A percentile compares a stretch with the other conserved stretches of the same genome.
These are phyloP conservation scores for Phaeosphaeriaceae sp. DNA, from an alignment of 2,329 filamentous ascomycete species.

Conservation along the genomic window DNA sequence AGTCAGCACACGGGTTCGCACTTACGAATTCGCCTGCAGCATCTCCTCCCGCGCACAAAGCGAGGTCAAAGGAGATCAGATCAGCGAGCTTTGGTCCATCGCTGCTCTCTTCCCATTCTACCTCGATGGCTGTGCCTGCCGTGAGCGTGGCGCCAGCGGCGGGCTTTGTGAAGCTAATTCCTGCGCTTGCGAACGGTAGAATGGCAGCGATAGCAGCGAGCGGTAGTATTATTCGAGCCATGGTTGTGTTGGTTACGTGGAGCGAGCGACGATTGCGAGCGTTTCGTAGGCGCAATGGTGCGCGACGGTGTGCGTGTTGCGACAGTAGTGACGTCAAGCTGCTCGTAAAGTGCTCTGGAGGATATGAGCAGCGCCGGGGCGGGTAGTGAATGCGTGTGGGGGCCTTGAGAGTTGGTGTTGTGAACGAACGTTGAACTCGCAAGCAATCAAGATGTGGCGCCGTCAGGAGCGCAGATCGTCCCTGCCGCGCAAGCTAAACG, in stretches of 20 bases:
- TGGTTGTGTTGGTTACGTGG: slow-evolving; percentile 24
- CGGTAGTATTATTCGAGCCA: slow-evolving; percentile 36
- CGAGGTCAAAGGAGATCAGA: slow-evolving; percentile 63
- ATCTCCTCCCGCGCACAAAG: slow-evolving; percentile 68
- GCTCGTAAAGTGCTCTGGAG: not conserved
- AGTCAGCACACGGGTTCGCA: not conserved
- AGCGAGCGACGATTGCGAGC: slow-evolving; percentile 23
- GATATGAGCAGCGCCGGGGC: slow-evolving; percentile 1
- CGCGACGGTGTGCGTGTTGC: not conserved
- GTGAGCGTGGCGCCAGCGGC: slow-evolving; percentile 58
- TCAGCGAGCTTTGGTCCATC: slow-evolving; percentile 57
- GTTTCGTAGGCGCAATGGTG: slow-evolving; percentile 4
- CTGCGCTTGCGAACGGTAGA: slow-evolving; percentile 55
- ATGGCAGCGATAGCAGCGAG: slow-evolving; percentile 46
- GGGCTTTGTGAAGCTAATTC: slow-evolving; percentile 63
- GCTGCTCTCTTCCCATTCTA: slow-evolving; percentile 65
- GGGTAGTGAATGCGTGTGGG: slow-evolving; percentile 3
- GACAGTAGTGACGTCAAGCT: not conserved
- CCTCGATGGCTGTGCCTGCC: slow-evolving; percentile 58
- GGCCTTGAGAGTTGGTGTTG: slow-evolving; percentile 1
- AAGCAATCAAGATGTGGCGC: slow-evolving; percentile 32
- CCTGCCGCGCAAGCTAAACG: slow-evolving; percentile 30
- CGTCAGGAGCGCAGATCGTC: slow-evolving; percentile 35
- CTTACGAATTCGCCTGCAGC: slow-evolving; percentile 31
- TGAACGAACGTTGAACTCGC: slow-evolving; percentile 18